Base-by-base conservation (phyloP, 257 asterid species). In the Euphrasia confusa region DNA sequence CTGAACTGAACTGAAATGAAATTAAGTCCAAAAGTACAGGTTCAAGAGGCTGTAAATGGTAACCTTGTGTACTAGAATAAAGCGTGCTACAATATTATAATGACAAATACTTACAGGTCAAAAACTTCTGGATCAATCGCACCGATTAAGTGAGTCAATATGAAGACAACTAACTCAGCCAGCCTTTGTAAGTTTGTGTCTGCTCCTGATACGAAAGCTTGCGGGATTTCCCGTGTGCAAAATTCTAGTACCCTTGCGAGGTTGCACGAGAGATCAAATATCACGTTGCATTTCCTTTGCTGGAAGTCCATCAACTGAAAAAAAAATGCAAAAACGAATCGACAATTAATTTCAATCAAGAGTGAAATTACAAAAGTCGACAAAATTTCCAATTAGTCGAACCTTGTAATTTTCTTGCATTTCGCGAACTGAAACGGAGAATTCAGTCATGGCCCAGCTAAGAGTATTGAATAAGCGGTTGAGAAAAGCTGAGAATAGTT, bases 381-480 rank as follows among this genome's bases (percentile, higher is more conserved):
- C 21, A 12, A 48, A 12, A 48, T 14, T 0, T 48, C 24, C 1
- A 48, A 14, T 48, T 48, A 48, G 10, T 18, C 52, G 54, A 77
- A 88, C 95, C 98, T 86, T 84, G 81, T 81, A 88, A 63, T 71
- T 81, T 76, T 91, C 98, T 80, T 91, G 98, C 95, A 91, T 88
- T 78, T 86, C 98, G 12, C 93, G 87, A 45, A 86, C 64, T 18
- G 95, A 88, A 64, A 91, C 93, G 15, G 98, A 91, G 81, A 91
- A 91, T 73, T 91, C 98, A 30, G 97, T 91, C 93, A 88, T 89
- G 28, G 96, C 81, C 98, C 98, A 91, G 78, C 98, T 88, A 69
- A 91, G 82, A 27, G 95, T 88, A 78, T 91, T 88, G 56, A 91
- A 91, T 63, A 91, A 66, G 64, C 92, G 86, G 67, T 91, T 91